Conservation (phyloP, 2,329 filamentous ascomycete species). For the Verticillium isaacii region DNA sequence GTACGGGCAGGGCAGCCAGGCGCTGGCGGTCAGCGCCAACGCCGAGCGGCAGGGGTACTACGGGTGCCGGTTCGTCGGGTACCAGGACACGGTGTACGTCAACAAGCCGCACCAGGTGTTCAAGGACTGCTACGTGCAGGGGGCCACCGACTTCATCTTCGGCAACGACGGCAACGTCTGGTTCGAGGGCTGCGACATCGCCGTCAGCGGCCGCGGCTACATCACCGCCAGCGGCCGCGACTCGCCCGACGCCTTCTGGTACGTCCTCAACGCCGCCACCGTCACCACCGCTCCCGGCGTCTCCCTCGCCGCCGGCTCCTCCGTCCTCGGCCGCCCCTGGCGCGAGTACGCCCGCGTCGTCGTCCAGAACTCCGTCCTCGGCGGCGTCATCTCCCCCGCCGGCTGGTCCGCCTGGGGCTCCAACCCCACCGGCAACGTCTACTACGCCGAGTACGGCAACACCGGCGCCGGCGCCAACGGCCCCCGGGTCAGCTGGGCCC, state of each 20-base stretch:
- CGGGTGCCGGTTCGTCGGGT: constrained; percentile 38
- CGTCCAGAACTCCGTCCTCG: constrained; percentile 44
- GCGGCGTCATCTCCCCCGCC: constrained; percentile 49
- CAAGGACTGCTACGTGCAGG: constrained; percentile 35
- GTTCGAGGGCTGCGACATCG: constrained; percentile 37
- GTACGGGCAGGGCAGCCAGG: constrained; percentile 41
- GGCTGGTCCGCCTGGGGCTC: constrained; percentile 56
- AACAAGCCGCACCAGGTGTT: constrained; percentile 43
- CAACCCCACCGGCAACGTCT: constrained; percentile 44
- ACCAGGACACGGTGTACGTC: constrained; percentile 46
- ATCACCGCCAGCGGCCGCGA: constrained; percentile 39
- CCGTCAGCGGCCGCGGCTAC: constrained; percentile 29
- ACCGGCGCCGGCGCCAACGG: constrained; percentile 51
- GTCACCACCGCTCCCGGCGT: constrained; percentile 32
- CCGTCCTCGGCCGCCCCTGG: constrained; percentile 46
- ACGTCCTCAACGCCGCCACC: constrained; percentile 39
- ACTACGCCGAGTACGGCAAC: constrained; percentile 56
- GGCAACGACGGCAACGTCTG: constrained; percentile 36
- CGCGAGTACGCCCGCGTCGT: constrained; percentile 39
- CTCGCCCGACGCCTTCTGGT: constrained; percentile 33
- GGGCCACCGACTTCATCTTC: constrained; percentile 47
- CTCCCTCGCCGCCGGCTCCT: constrained; percentile 29
- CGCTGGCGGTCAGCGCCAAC: constrained; percentile 41
- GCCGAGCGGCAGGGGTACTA: constrained; percentile 43
- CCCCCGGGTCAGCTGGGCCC: constrained; percentile 39